Base-by-base conservation (phyloP, 2,329 filamentous ascomycete genomes). In the Claviceps pusilla region DNA sequence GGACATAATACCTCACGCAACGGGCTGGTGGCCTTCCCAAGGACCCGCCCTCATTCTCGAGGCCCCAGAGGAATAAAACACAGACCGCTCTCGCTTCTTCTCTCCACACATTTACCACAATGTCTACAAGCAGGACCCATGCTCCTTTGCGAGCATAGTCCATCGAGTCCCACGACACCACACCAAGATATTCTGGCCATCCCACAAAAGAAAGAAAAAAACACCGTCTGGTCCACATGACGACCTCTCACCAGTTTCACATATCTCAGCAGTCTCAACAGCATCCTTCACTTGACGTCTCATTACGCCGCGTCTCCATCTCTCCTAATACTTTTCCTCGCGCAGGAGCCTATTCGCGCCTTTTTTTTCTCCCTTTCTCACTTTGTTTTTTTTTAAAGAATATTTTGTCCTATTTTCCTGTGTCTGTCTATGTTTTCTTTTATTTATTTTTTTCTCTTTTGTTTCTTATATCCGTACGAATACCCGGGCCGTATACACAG, bases 401-500 rank as follows among this genome's bases (percentile, higher is more conserved):
- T 19, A 19, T 16, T 24, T 19, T 35, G 12, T 6, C 29, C 28
- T 46, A 29, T 29, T 19, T 48, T 35, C 7, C 16, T n/a, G 3
- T n/a, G n/a, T 7, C 16, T n/a, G 5, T 42, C 14, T n/a, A 14
- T 19, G 7, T 11, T 35, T n/a, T 16, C 33, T 33, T 29, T 48
- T 33, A 3, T n/a, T 33, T 16, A 5, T 41, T 46, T 48, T 47
- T 37, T 48, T 47, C 28, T 51, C 49, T 41, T 12, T 41, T 42
- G 37, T 43, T 39, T 51, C 33, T 47, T 51, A 42, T 19, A n/a
- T 56, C 52, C 57, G 48, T 57, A 52, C 24, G 43, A 56, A 59
- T 59, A 58, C 55, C 54, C 57, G 50, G 39, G 35, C 48, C 46
- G 42, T 50, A 28, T 28, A 33, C 39, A 42, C 46, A 48, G 46